Evolutionary conservation across 1,284 basidiomycete species (phyloP), one percentile per base, ranked within the genome.

Genomic region (Hypsizygus ulmarius): DNA sequence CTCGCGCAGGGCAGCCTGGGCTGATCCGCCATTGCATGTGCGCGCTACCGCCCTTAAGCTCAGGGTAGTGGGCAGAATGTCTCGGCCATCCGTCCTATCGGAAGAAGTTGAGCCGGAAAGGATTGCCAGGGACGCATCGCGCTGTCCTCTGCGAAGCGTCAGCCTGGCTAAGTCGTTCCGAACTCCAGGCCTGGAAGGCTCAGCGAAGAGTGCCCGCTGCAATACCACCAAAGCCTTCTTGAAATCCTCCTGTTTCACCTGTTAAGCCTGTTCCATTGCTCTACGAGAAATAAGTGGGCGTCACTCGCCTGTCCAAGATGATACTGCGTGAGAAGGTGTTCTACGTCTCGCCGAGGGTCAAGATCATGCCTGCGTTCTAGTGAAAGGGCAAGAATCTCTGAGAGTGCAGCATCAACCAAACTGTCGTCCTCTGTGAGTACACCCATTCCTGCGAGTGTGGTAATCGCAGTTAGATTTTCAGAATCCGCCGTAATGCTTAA

Each of bases 401-500:
- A 83, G 7, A 95, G 70, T 0, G 93, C 88, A 0, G 94, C 94
- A 60, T 96, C 92, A 11, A 95, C 77, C 14, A 97, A 76, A 43
- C 79, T 81, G 18, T 85, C 81, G 60, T 97, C 94, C 19, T 77
- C 73, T 0, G 84, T 87, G 16, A 92, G 68, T 47, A 93, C 83
- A 7, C 90, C 94, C 77, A 96, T 90, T 1, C 90, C 90, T 0
- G 89, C 90, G 0, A 97, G 77, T 0, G 85, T 79, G 35, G 87
- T 86, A 61, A 97, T 87, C 1, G 90, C 91, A 48, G 79, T 75
- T 45, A 94, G 64, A 60, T 88, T 90, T 59, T 80, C 85, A 16
- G 81, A 79, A 64, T 87, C 87, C 53, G 73, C 64, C 1, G 80
- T 71, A 53, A 89, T 83, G 55, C 87, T 90, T 39, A 25, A 10